Evolutionary conservation across 345 rosid genomes (phyloP), one percentile per base, ranked within the genome.

Genomic region (Brassica cretica): DNA sequence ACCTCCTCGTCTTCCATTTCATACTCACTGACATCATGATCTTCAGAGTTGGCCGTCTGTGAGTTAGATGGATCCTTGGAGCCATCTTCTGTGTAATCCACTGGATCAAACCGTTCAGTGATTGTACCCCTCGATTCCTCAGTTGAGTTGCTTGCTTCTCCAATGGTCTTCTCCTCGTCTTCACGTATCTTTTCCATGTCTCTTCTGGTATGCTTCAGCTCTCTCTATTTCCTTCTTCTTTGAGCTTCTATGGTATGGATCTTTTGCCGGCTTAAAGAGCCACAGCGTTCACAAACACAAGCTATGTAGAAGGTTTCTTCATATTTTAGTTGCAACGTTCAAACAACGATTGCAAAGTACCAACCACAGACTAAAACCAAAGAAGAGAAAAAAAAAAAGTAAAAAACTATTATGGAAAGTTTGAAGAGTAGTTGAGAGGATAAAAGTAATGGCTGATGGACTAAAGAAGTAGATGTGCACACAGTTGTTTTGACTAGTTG

Each of bases 361-460:
- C 78, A 73, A 67, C 61, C 6, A 60, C 4, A 37, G 56, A 49
- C 65, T 67, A 73, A 60, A 68, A 16, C 65, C 49, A 79, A 35
- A 68, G 70, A 79, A 68, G 78, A 67, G 73, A 61, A 60, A 18
- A 51, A 49, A 3, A 15, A 68, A 61, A 60, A 59, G 19, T 68
- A 15, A 66, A 49, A 60, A 11, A 12, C 29, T 68, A 68, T 25
- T 70, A 18, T 62, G 37, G 51, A 27, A 79, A 61, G 19, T 73
- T 78, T 79, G 78, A 79, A 79, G 70, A 73, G 82, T 79, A 61
- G 82, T 53, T 79, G 46, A 64, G 73, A 29, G 44, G 51, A 41
- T 1, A 30, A 18, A 67, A 11, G 14, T 62, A 78, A 18, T 41
- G 76, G 29, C 61, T 65, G 76, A 64, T 51, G 58, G 19, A 51